Percentiles rank a stretch among this genome's conserved stretches.
phyloP scores from a whole-genome alignment of 2,329 filamentous ascomycete genomes.

The Intubia oerlemansii region DNA sequence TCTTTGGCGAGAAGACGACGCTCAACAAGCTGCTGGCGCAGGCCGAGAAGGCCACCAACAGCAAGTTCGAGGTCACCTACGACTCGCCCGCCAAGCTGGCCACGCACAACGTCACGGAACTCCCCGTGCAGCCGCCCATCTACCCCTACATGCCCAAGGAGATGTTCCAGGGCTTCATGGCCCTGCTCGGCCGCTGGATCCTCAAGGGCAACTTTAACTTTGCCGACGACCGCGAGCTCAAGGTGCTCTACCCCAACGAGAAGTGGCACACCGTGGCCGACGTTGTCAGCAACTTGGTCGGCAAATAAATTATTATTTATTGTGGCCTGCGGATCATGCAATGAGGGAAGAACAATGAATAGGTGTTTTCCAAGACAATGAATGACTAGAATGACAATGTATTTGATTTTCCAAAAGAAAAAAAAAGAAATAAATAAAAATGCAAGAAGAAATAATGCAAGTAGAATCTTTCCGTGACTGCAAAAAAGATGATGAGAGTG shows the following conservation, averaged over 20 bases:
- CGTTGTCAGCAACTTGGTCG: not conserved
- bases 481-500: constrained; percentile 14
- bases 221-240: not conserved
- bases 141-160: not conserved
- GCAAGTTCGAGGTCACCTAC: constrained; percentile 1
- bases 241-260: not conserved
- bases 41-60: not conserved
- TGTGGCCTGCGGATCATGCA: too few relatives aligned
- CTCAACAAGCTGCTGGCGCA: constrained; percentile 1
- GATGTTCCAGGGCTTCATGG: not conserved
- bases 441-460: too few relatives aligned
- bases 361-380: too few relatives aligned
- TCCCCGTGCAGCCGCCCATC: not conserved
- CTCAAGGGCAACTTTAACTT: not conserved
- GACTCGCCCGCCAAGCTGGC: constrained; percentile 1
- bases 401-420: too few relatives aligned
- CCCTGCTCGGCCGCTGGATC: constrained; percentile 1
- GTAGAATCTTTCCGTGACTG: too few relatives aligned
- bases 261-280: not conserved
- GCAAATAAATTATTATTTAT: not conserved
- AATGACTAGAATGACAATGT: too few relatives aligned
- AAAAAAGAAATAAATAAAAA: too few relatives aligned
- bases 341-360: too few relatives aligned
- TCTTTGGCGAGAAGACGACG: not conserved
- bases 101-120: not conserved